Conservation (phyloP, 345 rosid genomes). For the Citrus mangshanensis region DNA sequence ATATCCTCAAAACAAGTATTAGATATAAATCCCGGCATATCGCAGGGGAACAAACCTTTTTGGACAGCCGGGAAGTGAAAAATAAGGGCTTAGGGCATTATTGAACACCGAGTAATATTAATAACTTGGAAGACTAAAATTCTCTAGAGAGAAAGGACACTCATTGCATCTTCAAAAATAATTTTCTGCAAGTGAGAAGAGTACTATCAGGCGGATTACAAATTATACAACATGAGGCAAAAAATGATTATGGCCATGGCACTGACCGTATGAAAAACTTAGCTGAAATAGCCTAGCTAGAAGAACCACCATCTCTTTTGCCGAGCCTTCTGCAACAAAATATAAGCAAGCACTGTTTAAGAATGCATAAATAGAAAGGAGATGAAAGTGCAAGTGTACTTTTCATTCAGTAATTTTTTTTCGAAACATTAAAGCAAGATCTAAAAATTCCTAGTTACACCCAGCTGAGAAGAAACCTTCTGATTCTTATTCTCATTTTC, state of each 20-base stretch:
- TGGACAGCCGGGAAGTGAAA: neutral
- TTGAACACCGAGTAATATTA: neutral
- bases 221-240: neutral
- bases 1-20: neutral
- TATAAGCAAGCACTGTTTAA: neutral
- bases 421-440: neutral
- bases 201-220: neutral
- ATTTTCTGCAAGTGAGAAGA: neutral
- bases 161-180: neutral
- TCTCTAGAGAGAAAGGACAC: neutral
- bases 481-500: conserved; percentile 23
- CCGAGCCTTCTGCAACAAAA: conserved; percentile 40
- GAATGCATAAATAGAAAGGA: neutral
- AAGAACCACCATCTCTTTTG: conserved; percentile 74
- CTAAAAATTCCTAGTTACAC: no score
- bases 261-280: neutral
- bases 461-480: conserved; percentile 23
- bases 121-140: neutral
- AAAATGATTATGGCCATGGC: neutral
- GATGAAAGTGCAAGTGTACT: neutral
- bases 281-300: conserved; percentile 21
- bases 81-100: neutral
- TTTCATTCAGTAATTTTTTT: neutral
- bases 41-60: neutral
- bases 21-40: neutral